phyloP scores from a whole-genome alignment of 2,329 filamentous ascomycete genomes.

The Colletotrichum orbiculare region DNA sequence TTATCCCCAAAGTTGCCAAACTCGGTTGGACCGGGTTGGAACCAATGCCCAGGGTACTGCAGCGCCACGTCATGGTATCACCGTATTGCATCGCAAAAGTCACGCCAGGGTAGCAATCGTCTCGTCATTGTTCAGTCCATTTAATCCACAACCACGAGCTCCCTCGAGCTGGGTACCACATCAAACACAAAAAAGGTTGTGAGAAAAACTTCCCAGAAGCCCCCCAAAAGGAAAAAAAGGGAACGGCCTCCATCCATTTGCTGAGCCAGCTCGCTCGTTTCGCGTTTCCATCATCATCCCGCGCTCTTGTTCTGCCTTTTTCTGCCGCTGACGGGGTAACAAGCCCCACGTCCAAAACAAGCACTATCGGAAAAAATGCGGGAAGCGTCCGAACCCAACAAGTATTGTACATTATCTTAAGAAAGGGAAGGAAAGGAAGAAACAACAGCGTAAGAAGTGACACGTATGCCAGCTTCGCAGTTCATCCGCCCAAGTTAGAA shows the following conservation, averaged over 20 bases:
- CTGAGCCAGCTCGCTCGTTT: constrained; percentile 16
- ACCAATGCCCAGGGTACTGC: neutral
- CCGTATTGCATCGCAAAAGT: too few relatives aligned
- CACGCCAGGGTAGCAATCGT: constrained; percentile 27
- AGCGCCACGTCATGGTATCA: too few relatives aligned
- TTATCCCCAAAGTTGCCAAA: too few relatives aligned
- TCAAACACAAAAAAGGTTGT: neutral
- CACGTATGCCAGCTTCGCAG: constrained; percentile 19
- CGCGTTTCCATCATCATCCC: constrained; percentile 21
- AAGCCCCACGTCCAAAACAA: constrained; percentile 1
- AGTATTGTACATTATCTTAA: constrained; percentile 38
- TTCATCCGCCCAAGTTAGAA: constrained; percentile 27
- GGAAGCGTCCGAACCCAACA: constrained; percentile 3
- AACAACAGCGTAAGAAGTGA: constrained; percentile 5
- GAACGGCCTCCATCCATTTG: neutral
- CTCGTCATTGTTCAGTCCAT: constrained; percentile 34
- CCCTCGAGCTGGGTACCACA: constrained; percentile 14
- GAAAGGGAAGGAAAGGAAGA: constrained; percentile 21
- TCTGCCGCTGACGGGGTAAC: neutral
- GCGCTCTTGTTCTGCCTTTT: constrained; percentile 2
- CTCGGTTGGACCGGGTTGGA: too few relatives aligned
- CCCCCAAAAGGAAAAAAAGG: constrained; percentile 13
- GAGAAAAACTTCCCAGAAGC: neutral
- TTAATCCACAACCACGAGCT: constrained; percentile 12
- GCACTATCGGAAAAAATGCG: constrained; percentile 2